Conservation (phyloP, 352 stramenopile genomes). For the Globisporangium acanthophoron region DNA sequence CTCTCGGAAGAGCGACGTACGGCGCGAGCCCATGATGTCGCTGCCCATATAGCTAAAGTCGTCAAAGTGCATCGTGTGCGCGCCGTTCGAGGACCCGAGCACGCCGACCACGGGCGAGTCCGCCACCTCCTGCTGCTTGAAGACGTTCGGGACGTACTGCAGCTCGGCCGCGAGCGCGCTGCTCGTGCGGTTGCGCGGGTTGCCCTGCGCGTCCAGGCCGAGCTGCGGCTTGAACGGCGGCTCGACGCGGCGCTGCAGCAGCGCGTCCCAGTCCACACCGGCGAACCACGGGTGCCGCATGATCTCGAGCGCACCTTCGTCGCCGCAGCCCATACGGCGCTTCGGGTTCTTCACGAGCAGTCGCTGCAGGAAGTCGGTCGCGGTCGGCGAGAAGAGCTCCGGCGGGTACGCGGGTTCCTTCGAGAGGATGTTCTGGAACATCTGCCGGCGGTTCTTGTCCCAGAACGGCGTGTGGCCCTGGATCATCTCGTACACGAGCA, state of each 20-base stretch:
- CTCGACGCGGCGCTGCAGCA: constrained; percentile 57
- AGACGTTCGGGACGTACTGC: constrained; percentile 74
- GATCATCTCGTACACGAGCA: constrained; percentile 88
- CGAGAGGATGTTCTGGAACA: constrained; percentile 85
- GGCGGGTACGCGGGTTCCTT: constrained; percentile 58
- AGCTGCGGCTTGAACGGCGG: constrained; percentile 67
- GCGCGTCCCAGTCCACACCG: constrained; percentile 70
- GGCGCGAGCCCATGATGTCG: constrained; percentile 79
- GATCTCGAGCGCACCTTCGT: constrained; percentile 64
- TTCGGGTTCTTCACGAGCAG: constrained; percentile 74
- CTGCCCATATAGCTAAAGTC: constrained; percentile 88
- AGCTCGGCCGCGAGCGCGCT: constrained; percentile 49
- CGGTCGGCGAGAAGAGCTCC: constrained; percentile 59
- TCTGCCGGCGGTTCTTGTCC: constrained; percentile 77
- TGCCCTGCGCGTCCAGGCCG: constrained; percentile 18
- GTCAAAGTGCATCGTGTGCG: constrained; percentile 80
- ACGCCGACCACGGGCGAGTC: constrained; percentile 68
- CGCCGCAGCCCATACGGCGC: constrained; percentile 56
- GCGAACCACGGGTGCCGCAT: constrained; percentile 81
- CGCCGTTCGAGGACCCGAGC: constrained; percentile 45
- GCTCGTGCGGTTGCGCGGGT: constrained; percentile 36
- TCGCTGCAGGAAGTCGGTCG: constrained; percentile 59
- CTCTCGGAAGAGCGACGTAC: constrained; percentile 76
- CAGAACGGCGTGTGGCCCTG: constrained; percentile 78
- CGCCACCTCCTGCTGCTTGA: constrained; percentile 79